phyloP scores from a whole-genome alignment of 768 basidiomycete species.

The Pleurotus giganteus region DNA sequence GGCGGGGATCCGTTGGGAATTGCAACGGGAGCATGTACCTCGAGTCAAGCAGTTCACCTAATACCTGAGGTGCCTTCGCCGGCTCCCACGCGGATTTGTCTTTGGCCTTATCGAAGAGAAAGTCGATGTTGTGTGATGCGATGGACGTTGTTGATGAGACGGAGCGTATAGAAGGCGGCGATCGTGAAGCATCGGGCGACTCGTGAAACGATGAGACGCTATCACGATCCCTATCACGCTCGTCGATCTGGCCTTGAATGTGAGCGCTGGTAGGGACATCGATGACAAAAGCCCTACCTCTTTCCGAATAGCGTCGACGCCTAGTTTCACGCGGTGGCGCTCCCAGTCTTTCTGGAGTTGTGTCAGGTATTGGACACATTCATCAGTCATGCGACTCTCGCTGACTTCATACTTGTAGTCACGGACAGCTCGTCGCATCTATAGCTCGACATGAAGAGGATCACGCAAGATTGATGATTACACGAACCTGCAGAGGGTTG shows the following conservation, averaged over 20 bases:
- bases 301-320: constrained; percentile 81
- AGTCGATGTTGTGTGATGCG: constrained; percentile 61
- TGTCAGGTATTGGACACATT: constrained; percentile 90
- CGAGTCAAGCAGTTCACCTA: constrained; percentile 91
- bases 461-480: neutral
- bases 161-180: constrained; percentile 32
- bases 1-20: constrained; percentile 77
- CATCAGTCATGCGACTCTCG: constrained; percentile 90
- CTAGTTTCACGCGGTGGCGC: constrained; percentile 80
- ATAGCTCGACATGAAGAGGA: neutral
- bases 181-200: constrained; percentile 27
- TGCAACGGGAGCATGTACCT: constrained; percentile 88
- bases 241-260: constrained; percentile 49
- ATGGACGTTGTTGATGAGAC: constrained; percentile 32
- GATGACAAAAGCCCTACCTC: constrained; percentile 49
- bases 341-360: constrained; percentile 99
- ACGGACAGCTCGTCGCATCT: constrained; percentile 92
- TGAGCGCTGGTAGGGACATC: neutral
- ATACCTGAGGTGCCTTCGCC: constrained; percentile 69
- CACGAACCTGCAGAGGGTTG: constrained; percentile 84
- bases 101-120: constrained; percentile 69
- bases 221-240: constrained; percentile 69
- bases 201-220: constrained; percentile 52
- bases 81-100: constrained; percentile 78
- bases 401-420: constrained; percentile 95